These are phyloP conservation scores for Yarrowia sp. DNA, from an alignment of 805 yeast genomes.

Conservation along the genomic window DNA sequence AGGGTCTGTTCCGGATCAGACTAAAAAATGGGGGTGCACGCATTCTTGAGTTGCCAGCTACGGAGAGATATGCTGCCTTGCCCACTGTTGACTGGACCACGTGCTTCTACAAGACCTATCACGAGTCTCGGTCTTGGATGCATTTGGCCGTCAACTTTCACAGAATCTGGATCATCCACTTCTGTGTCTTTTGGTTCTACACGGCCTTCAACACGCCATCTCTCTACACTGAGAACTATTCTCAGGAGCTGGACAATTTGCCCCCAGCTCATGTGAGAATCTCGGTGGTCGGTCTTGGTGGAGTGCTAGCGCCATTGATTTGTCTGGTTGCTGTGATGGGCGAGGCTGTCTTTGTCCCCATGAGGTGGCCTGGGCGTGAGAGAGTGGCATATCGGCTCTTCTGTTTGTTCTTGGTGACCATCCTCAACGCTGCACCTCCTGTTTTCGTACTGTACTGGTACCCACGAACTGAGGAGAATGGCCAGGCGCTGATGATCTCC, in stretches of 20 bases:
- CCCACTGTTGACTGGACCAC: conserved; percentile 68
- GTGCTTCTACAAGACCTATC: conserved; percentile 77
- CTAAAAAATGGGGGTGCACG: conserved; percentile 54
- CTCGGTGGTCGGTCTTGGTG: conserved; percentile 93
- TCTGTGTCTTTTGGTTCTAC: conserved; percentile 92
- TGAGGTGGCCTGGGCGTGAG: conserved; percentile 99
- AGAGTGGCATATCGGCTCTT: conserved; percentile 86
- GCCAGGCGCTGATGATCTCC: conserved; percentile 62
- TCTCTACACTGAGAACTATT: conserved; percentile 84
- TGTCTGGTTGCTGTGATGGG: conserved; percentile 86
- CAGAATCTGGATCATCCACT: conserved; percentile 97
- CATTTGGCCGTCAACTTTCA: conserved; percentile 93
- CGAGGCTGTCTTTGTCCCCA: conserved; percentile 96
- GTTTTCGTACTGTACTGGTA: conserved; percentile 56
- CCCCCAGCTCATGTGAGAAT: conserved; percentile 89
- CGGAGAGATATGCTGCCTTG: conserved; percentile 63
- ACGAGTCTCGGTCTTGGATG: conserved; percentile 96
- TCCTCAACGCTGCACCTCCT: conserved; percentile 59
- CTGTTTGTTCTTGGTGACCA: conserved; percentile 68
- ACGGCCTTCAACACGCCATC: conserved; percentile 91
- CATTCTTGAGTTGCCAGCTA: conserved; percentile 61
- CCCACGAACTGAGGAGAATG: conserved; percentile 51
- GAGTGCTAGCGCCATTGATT: conserved; percentile 79
- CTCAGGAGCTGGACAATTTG: conserved; percentile 79
- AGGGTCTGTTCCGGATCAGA: conserved; percentile 66